Conservation (phyloP, 1,139 yeast species). For the Blastobotrys aristatus region DNA sequence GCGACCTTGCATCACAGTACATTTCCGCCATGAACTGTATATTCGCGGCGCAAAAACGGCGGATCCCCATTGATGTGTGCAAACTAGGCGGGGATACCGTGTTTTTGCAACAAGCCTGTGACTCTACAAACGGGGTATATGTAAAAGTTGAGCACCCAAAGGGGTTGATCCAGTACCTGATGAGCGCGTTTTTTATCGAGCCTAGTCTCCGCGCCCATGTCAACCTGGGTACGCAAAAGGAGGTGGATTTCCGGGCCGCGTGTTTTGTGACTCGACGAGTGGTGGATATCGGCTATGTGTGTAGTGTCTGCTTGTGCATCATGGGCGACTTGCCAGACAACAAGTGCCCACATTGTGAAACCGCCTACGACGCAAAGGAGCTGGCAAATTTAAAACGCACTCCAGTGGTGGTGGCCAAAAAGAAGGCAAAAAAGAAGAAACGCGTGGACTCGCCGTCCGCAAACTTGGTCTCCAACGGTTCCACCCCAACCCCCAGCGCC, state of each 20-base stretch:
- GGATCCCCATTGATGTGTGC: constrained; percentile 84
- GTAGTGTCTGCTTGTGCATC: constrained; percentile 88
- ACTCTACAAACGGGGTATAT: constrained; percentile 90
- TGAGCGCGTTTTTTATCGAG: constrained; percentile 67
- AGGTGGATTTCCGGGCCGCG: constrained; percentile 91
- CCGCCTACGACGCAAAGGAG: constrained; percentile 56
- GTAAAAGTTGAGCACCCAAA: constrained; percentile 64
- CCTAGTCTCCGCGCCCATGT: constrained; percentile 72
- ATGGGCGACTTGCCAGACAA: constrained; percentile 45
- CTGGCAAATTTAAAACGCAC: constrained; percentile 49
- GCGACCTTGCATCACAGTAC: constrained; percentile 75
- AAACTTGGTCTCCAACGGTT: background rate
- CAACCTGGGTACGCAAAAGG: constrained; percentile 76
- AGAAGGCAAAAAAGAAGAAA: constrained; percentile 39
- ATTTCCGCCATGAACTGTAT: constrained; percentile 94
- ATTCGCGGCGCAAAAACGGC: constrained; percentile 87
- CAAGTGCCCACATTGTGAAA: constrained; percentile 63
- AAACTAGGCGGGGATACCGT: constrained; percentile 76
- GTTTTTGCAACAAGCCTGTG: constrained; percentile 91
- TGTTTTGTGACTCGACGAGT: constrained; percentile 86
- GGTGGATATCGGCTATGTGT: constrained; percentile 90
- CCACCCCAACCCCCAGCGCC: constrained; percentile 1
- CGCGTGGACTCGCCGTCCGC: constrained; percentile 15
- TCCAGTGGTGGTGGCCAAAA: constrained; percentile 47
- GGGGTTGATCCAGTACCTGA: constrained; percentile 71